These are phyloP conservation scores for Euphrasia arctica DNA, from an alignment of 305 asterid species.

Conservation along the genomic window DNA sequence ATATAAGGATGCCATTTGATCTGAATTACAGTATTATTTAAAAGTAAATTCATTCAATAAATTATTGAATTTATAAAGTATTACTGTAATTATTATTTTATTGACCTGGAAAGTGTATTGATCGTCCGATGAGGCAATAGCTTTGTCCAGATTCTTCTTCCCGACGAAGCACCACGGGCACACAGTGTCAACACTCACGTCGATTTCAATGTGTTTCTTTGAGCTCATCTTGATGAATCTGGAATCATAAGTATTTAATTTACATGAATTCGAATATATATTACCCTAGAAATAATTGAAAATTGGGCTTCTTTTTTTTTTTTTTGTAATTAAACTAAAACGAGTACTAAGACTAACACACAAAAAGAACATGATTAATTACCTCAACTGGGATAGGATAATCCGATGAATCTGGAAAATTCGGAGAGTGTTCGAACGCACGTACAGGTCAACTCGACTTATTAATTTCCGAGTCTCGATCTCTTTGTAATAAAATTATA, in stretches of 20 bases:
- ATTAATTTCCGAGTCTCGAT: too few species aligned
- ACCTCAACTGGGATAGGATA: too few species aligned
- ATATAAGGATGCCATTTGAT: slow-evolving; percentile 81
- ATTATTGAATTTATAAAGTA: too few species aligned
- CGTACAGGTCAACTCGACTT: too few species aligned
- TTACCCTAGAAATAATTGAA: too few species aligned
- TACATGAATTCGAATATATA: not conserved
- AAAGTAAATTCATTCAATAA: too few species aligned
- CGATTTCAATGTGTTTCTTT: slow-evolving; percentile 64
- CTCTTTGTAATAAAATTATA: too few species aligned
- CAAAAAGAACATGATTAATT: not conserved
- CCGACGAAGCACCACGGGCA: slow-evolving; percentile 99
- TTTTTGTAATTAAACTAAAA: too few species aligned
- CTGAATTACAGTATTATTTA: slow-evolving; percentile 31
- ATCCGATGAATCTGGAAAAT: too few species aligned
- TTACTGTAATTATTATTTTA: not conserved
- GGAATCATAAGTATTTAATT: slow-evolving; percentile 7
- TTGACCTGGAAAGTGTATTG: slow-evolving; percentile 65
- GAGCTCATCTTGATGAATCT: slow-evolving; percentile 47
- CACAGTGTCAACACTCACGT: slow-evolving; percentile 68
- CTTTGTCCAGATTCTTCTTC: slow-evolving; percentile 79
- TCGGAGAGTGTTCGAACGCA: too few species aligned
- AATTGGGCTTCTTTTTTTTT: too few species aligned
- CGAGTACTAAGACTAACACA: too few species aligned
- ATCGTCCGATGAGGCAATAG: slow-evolving; percentile 58